A percentile compares a stretch with the other conserved stretches of the same genome.
Evolutionary conservation across 345 rosid genomes (phyloP).

Genomic region (Draba incana): DNA sequence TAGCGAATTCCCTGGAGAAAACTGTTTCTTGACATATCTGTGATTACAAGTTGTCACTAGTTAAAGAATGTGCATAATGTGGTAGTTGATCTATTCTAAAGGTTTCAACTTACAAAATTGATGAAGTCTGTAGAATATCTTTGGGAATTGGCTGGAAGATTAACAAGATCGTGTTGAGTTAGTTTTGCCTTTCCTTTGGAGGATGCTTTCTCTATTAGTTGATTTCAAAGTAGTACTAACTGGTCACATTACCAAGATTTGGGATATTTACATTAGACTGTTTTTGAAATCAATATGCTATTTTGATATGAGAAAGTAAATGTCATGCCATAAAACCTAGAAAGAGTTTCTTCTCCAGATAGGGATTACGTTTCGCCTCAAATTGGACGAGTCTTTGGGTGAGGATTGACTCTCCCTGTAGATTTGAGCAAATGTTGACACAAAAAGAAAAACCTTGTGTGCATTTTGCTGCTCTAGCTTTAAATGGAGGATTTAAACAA

Average conservation of each 20-base stretch:
- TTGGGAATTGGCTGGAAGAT: neutral
- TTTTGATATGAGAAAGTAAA: neutral
- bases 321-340: neutral
- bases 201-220: neutral
- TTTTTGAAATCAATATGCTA: neutral
- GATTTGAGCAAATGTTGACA: neutral
- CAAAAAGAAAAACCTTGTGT: conserved; percentile 2
- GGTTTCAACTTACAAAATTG: neutral
- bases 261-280: neutral
- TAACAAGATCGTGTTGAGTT: neutral
- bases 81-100: neutral
- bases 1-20: neutral
- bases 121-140: conserved; percentile 21
- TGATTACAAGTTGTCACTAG: neutral
- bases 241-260: neutral
- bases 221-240: neutral
- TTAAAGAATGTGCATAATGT: neutral
- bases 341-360: neutral
- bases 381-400: conserved; percentile 6
- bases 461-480: neutral
- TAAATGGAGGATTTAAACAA: neutral
- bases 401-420: neutral
- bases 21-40: neutral
- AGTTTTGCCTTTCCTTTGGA: conserved; percentile 7
- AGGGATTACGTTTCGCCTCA: neutral